phyloP scores from a whole-genome alignment of 2,329 filamentous ascomycete species.

The Calonectria montana region DNA sequence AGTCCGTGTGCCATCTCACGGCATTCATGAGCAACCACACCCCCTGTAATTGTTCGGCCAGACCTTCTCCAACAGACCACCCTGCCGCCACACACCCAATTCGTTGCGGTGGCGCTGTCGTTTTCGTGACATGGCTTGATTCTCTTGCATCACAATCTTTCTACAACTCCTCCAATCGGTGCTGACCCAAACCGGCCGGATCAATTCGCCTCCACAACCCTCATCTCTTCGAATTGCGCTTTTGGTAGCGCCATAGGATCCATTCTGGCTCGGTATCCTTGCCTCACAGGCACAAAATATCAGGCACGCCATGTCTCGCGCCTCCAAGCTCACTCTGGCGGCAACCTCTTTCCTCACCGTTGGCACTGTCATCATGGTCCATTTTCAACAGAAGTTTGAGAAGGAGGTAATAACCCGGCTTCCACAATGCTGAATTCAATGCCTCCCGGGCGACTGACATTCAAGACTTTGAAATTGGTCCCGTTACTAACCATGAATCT shows the following conservation, averaged over 20 bases:
- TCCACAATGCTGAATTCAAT: background rate
- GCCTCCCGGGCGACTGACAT: background rate
- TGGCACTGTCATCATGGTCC: slow-evolving; percentile 84
- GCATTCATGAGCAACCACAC: background rate
- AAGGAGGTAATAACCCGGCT: slow-evolving; percentile 71
- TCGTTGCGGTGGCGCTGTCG: background rate
- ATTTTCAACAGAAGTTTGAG: slow-evolving; percentile 88
- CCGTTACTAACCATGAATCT: slow-evolving; percentile 19
- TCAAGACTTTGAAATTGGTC: background rate
- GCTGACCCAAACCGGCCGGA: background rate
- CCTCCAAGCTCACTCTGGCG: slow-evolving; percentile 86
- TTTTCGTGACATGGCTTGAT: slow-evolving; percentile 21
- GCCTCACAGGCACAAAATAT: background rate
- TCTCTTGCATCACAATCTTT: slow-evolving; percentile 10
- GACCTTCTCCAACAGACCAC: background rate
- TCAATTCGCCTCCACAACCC: slow-evolving; percentile 6
- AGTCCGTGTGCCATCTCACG: background rate
- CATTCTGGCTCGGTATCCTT: too few relatives aligned
- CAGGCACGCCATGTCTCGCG: slow-evolving; percentile 78
- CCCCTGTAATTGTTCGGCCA: background rate
- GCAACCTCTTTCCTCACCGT: slow-evolving; percentile 81
- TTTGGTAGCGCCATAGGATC: too few relatives aligned
- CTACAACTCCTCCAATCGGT: background rate
- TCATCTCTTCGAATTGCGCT: background rate
- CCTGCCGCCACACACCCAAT: background rate